These are phyloP conservation scores for Scenedesmus sp. DNA, from an alignment of 163 green algal genomes.

Conservation along the genomic window DNA sequence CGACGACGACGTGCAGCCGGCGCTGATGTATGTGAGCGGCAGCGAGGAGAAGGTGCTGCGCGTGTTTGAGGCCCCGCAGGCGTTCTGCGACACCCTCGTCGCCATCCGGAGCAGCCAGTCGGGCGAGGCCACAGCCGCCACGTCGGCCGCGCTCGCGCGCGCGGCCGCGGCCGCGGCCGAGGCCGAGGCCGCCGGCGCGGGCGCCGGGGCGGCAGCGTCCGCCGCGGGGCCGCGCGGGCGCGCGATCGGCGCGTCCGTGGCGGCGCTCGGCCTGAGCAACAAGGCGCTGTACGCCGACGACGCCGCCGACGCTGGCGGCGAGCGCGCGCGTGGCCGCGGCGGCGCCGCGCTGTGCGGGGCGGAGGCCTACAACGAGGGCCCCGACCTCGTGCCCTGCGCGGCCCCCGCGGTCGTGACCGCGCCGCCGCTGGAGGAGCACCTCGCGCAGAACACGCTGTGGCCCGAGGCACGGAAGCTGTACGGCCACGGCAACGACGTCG, in stretches of 20 bases:
- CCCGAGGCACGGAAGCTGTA: conserved; percentile 96
- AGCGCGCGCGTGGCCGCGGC: neutral
- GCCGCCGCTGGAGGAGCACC: conserved; percentile 93
- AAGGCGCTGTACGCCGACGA: conserved; percentile 82
- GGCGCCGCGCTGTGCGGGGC: conserved; percentile 15
- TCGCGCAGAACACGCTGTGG: conserved; percentile 94
- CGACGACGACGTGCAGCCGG: neutral
- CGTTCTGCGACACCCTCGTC: conserved; percentile 77
- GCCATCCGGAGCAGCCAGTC: conserved; percentile 34
- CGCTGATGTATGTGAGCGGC: conserved; percentile 77
- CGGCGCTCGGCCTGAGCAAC: conserved; percentile 95
- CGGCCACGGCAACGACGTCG: conserved; percentile 94
- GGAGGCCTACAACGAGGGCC: conserved; percentile 67
- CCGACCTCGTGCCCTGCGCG: conserved; percentile 80
- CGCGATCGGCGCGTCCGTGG: conserved; percentile 81
- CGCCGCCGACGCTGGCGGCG: neutral
- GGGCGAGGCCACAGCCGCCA: conserved; percentile 8
- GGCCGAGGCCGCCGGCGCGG: conserved; percentile 15
- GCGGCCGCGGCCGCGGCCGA: neutral
- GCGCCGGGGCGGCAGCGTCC: neutral
- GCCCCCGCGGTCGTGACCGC: conserved; percentile 57
- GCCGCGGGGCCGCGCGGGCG: conserved; percentile 1
- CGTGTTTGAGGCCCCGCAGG: conserved; percentile 84
- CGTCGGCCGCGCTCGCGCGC: neutral
- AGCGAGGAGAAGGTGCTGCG: conserved; percentile 97